phyloP scores from a whole-genome alignment of 1,284 basidiomycete species.

The Cutaneotrichosporon cavernicola region DNA sequence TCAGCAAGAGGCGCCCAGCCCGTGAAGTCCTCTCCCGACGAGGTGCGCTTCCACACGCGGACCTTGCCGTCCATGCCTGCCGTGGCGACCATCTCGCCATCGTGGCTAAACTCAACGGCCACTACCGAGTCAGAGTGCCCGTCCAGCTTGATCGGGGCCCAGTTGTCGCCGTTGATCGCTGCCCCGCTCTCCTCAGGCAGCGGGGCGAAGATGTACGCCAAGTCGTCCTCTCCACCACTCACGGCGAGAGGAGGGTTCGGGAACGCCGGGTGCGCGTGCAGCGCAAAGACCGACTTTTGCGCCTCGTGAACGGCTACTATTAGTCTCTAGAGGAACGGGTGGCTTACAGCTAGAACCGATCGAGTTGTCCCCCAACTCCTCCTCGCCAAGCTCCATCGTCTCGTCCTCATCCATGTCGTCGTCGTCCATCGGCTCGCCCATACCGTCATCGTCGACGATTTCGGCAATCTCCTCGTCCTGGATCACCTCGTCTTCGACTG shows the following conservation, averaged over 20 bases:
- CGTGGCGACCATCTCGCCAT: conserved; percentile 89
- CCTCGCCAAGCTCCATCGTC: conserved; percentile 26
- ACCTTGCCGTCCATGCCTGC: conserved; percentile 97
- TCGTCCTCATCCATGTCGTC: conserved; percentile 52
- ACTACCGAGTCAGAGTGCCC: conserved; percentile 93
- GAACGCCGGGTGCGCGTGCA: conserved; percentile 68
- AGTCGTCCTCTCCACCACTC: conserved; percentile 93
- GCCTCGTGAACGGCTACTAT: conserved; percentile 46
- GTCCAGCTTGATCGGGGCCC: conserved; percentile 74
- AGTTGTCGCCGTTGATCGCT: conserved; percentile 61
- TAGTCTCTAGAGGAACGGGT: neutral
- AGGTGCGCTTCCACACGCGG: conserved; percentile 79
- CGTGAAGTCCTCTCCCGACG: conserved; percentile 66
- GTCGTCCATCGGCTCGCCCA: conserved; percentile 55
- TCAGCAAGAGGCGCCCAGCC: conserved; percentile 91
- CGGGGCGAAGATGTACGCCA: conserved; percentile 77
- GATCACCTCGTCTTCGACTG: conserved; percentile 44
- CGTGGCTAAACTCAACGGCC: conserved; percentile 72
- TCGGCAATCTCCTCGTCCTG: conserved; percentile 51
- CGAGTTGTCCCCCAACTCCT: conserved; percentile 36
- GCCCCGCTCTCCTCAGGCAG: conserved; percentile 32
- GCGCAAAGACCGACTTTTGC: conserved; percentile 71
- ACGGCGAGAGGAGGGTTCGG: conserved; percentile 80
- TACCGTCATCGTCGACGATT: conserved; percentile 60
- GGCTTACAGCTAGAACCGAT: conserved; percentile 29